These are phyloP conservation scores for Exophiala sp. DNA, from an alignment of 2,329 filamentous ascomycete species.

Conservation along the genomic window DNA sequence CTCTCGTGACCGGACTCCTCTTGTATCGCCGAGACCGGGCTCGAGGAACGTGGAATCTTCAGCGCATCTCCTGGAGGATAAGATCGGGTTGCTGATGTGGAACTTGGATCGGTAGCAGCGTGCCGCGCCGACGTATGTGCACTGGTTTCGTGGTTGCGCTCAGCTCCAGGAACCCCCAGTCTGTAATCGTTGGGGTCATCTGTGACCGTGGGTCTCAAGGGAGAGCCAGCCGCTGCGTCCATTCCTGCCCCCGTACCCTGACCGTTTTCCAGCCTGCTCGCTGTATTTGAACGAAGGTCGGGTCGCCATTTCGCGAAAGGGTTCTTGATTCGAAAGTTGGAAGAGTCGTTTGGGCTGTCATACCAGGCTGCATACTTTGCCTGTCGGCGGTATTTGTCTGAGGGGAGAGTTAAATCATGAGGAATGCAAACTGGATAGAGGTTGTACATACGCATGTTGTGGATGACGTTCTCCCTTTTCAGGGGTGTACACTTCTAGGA, in stretches of 20 bases:
- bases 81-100: constrained; percentile 6
- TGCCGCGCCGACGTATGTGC: constrained; percentile 7
- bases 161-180: not conserved
- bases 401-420: not conserved
- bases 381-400: constrained; percentile 25
- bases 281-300: constrained; percentile 9
- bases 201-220: constrained; percentile 7
- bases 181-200: constrained; percentile 22
- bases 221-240: constrained; percentile 1
- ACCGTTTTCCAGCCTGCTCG: constrained; percentile 15
- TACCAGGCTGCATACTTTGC: constrained; percentile 28
- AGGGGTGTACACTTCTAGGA: not conserved
- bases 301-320: constrained; percentile 23
- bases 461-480: not conserved
- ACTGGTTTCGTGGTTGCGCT: constrained; percentile 8
- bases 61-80: constrained; percentile 13
- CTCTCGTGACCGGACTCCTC: constrained; percentile 5
- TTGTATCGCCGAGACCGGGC: constrained; percentile 11
- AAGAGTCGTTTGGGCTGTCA: constrained; percentile 16
- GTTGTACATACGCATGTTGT: constrained; percentile 22
- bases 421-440: not conserved
- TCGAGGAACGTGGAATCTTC: constrained; percentile 14
- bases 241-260: constrained; percentile 4
- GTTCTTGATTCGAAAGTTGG: constrained; percentile 15
- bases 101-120: constrained; percentile 16